Base-by-base conservation (phyloP, 192 early-diverging fungal species). In the Coemansia sp. region DNA sequence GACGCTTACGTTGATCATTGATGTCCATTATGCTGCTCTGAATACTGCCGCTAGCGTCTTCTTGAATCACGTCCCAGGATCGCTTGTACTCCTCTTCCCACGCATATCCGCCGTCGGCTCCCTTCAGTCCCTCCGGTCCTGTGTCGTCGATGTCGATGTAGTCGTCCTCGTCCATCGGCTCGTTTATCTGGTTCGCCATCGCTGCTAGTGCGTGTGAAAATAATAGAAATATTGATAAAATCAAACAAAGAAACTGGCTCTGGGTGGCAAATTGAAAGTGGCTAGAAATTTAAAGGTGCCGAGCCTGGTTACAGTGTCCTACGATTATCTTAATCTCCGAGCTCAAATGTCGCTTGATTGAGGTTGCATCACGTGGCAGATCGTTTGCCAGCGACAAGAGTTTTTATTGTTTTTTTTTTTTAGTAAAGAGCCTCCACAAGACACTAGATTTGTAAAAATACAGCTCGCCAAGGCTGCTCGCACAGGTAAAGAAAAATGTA, bases 21-120 rank as follows among this genome's bases (percentile, higher is more conserved):
- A 96, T 72, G 32, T 83, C 84, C 25, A 83, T 82, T 6, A 98
- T 90, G 6, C 84, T 87, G 73, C 89, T 89, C 20, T 86, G 85
- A 16, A 96, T 75, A 59, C 89, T 89, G 48, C 95, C 95, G 57
- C 87, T 85, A 31, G 91, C 90, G 72, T 93, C 92, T 60, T 95
- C 94, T 66, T 93, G 91, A 32, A 96, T 85, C 11, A 90, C 89
- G 72, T 99, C 96, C 96, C 96, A 99, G 64, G 88, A 90, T 17
- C 95, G 88, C 75, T 96, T 96, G 86, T 97, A 99, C 66, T 95
- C 94, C 70, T 91, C 92, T 76, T 97, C 94, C 96, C 96, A 99
- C 38, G 91, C 75, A 67, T 96, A 95, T 10, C 92, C 93, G 54
- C 77, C 77, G 25, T 75, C 72, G 0, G 77, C 77, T 0, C 77